Evolutionary conservation across 1,284 basidiomycete genomes (phyloP), one percentile per base, ranked within the genome.

Genomic region (Mrakiaceae sp.): DNA sequence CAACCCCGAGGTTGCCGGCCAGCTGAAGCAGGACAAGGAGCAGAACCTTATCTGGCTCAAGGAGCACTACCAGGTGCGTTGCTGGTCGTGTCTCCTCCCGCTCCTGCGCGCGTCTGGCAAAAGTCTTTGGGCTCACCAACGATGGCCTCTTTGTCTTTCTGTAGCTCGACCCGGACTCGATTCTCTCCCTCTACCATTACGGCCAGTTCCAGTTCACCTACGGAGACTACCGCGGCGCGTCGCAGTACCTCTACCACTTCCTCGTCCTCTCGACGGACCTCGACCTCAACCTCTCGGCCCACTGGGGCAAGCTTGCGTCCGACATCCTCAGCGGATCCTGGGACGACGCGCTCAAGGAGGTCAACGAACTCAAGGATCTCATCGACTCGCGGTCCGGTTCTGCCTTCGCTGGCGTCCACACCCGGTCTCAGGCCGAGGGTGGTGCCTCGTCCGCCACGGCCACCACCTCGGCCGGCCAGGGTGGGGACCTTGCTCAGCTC

Each of bases 201-300:
- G 96, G 95, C 64, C 88, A 98, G 75, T 98, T 94, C 81, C 93
- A 96, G 78, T 98, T 92, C 80, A 91, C 93, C 48, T 91, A 91
- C 74, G 95, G 96, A 64, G 91, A 93, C 77, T 98, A 98, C 81
- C 87, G 85, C 70, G 90, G 90, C 67, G 93, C 96, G 27, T 92
- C 93, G 62, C 93, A 97, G 77, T 98, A 96, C 79, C 84, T 98
- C 67, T 94, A 98, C 82, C 95, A 98, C 76, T 98, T 97, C 83
- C 90, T 94, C 68, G 87, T 98, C 58, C 87, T 98, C 68, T 96
- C 94, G 58, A 94, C 93, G 67, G 90, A 96, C 75, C 81, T 82
- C 68, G 88, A 93, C 66, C 86, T 95, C 72, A 92, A 88, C 77
- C 86, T 91, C 60, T 98, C 95, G 9, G 90, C 93, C 5, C 89